Conservation (phyloP, 176 grass and related monocot genomes). For the Zea mays region Zm-B73-REFERENCE-NAM-5.0 NC_050096.1:56685501-56686000, state of each 20-base stretch:
- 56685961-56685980: constrained; percentile 47
- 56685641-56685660: constrained; percentile 74
- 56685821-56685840: constrained; percentile 93
- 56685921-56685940: constrained; percentile 64
- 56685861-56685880: constrained; percentile 68
- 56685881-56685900: constrained; percentile 59
- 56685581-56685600: constrained; percentile 71
- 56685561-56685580: constrained; percentile 91
- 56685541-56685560: constrained; percentile 75
- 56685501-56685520: constrained; percentile 90
- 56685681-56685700: constrained; percentile 92
- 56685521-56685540: constrained; percentile 88
- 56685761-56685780: constrained; percentile 85
- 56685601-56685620: constrained; percentile 54
- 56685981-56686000: constrained; percentile 8
- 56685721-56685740: constrained; percentile 91
- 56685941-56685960: constrained; percentile 89
- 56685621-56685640: constrained; percentile 80
- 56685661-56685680: constrained; percentile 82
- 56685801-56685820: constrained; percentile 77
- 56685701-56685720: constrained; percentile 81
- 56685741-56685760: constrained; percentile 92
- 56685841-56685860: constrained; percentile 69
- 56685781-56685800: constrained; percentile 86
- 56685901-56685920: constrained; percentile 77